Percentiles rank a stretch among this genome's conserved stretches.
Evolutionary conservation across 768 basidiomycete genomes (phyloP).

Genomic region (Tylopilus plumbeoviolaceoides): DNA sequence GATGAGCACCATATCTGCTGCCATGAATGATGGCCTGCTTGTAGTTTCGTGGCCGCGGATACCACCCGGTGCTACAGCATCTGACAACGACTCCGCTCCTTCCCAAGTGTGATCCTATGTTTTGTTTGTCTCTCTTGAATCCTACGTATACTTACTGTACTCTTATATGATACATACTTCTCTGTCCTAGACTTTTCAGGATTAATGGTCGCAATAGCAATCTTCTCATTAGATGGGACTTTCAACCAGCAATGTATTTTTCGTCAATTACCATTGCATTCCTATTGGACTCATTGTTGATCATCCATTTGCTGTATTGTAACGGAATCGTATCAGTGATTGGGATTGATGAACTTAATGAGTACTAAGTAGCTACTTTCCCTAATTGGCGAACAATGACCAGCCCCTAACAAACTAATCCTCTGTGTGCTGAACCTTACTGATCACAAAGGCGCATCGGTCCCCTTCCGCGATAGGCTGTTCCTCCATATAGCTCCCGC

Average conservation of each 20-base stretch:
- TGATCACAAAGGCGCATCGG: conserved; percentile 37
- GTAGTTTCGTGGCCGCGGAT: conserved; percentile 37
- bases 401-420: no score
- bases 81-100: neutral
- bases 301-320: neutral
- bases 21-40: conserved; percentile 38
- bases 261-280: neutral
- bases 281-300: neutral
- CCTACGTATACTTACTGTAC: neutral
- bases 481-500: conserved; percentile 40
- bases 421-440: conserved; percentile 33
- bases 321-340: no score
- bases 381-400: neutral
- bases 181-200: neutral
- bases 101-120: neutral
- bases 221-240: neutral
- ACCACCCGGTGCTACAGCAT: conserved; percentile 15
- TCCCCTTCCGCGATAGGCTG: conserved; percentile 35
- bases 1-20: conserved; percentile 37
- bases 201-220: conserved; percentile 8
- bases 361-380: neutral
- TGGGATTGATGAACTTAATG: no score
- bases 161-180: conserved; percentile 9
- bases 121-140: neutral
- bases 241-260: neutral